Percentiles rank a stretch among this genome's conserved stretches.
phyloP scores from a whole-genome alignment of 2,329 filamentous ascomycete genomes.

The Aurifilum marmelostoma region DNA sequence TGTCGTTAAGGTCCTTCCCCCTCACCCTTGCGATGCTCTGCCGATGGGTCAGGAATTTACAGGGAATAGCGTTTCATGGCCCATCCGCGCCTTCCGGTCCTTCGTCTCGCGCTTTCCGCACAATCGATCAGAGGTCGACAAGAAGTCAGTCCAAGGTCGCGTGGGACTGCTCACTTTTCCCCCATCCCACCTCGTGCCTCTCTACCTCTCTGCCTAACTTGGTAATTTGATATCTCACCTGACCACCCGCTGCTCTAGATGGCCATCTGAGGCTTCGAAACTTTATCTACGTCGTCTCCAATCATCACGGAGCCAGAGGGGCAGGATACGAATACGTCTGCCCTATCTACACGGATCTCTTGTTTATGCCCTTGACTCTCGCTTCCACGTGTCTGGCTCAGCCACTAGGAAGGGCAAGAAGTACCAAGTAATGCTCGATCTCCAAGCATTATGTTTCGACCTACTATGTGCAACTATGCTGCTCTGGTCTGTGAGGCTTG shows the following conservation, averaged over 20 bases:
- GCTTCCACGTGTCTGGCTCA: background rate
- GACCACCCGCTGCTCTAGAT: background rate
- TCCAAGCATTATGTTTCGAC: no score
- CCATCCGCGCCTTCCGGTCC: background rate
- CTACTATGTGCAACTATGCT: no score
- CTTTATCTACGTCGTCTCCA: background rate
- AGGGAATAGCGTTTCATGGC: background rate
- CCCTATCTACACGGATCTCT: background rate
- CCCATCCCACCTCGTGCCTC: background rate
- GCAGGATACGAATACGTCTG: background rate
- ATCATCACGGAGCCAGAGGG: background rate
- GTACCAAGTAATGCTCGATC: no score
- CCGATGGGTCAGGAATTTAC: background rate
- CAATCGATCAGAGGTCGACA: background rate
- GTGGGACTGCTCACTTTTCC: background rate
- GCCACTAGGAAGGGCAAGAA: background rate
- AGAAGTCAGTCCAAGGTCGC: background rate
- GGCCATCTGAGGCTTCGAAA: background rate
- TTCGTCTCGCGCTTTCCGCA: background rate
- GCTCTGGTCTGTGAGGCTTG: background rate
- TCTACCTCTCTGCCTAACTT: background rate
- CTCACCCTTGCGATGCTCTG: background rate
- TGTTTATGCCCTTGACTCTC: background rate
- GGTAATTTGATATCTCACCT: background rate
- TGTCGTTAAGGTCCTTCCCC: background rate